A percentile compares a stretch with the other conserved stretches of the same genome.
Conservation (phyloP, 2,329 filamentous ascomycete genomes). For the Talaromyces sp. region DNA sequence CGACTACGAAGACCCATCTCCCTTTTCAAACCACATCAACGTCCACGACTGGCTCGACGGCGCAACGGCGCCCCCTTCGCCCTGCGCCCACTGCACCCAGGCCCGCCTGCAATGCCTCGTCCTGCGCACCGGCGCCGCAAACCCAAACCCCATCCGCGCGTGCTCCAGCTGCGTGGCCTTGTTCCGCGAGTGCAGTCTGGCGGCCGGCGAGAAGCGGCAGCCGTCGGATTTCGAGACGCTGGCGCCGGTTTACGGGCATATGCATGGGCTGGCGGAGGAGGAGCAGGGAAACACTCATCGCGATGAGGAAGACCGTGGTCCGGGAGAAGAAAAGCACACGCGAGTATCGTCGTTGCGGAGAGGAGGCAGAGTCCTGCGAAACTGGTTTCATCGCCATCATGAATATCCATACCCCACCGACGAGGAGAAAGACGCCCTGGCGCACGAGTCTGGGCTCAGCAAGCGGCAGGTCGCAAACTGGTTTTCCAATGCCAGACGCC, state of each 20-base stretch:
- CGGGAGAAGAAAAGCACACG: constrained; percentile 2
- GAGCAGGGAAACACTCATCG: constrained; percentile 2
- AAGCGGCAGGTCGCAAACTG: constrained; percentile 44
- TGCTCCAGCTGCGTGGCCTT: constrained; percentile 50
- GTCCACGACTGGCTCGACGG: background rate
- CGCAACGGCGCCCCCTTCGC: constrained; percentile 25
- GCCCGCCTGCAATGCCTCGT: constrained; percentile 46
- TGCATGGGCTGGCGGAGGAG: constrained; percentile 45
- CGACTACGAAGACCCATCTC: background rate
- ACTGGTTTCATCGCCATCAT: constrained; percentile 44
- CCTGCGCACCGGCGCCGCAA: constrained; percentile 42
- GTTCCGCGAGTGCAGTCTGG: constrained; percentile 47
- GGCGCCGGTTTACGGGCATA: constrained; percentile 43
- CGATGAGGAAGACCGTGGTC: background rate
- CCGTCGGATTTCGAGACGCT: constrained; percentile 44
- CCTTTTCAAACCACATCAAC: background rate
- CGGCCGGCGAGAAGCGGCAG: constrained; percentile 40
- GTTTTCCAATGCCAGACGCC: constrained; percentile 49
- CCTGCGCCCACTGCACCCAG: constrained; percentile 42
- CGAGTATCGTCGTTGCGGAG: background rate
- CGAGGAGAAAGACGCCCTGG: constrained; percentile 39
- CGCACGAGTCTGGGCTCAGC: constrained; percentile 42
- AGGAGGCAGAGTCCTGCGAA: constrained; percentile 31
- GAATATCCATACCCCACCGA: constrained; percentile 47
- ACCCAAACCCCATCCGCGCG: constrained; percentile 45